Base-by-base conservation (phyloP, 2,329 filamentous ascomycete species). In the Xylaria sp. region DNA sequence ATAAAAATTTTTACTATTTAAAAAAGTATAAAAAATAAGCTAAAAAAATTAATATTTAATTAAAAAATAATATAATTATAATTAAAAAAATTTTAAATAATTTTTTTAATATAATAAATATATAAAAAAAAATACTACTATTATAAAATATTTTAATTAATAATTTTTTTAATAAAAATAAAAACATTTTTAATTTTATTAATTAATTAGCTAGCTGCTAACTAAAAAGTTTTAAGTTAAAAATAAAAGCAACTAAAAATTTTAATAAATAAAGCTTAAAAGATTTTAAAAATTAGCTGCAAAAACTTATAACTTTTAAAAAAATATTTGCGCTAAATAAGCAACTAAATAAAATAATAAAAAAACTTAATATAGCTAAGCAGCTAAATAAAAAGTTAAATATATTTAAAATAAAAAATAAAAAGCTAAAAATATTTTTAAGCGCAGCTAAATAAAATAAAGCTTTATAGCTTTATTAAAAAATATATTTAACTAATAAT, bases 401-500 rank as follows among this genome's bases (percentile, higher is more conserved):
- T 21, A 3, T 23, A 23, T 9, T 42, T 27, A 42, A 57, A 12
- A 3, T 25, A 42, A 25, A 57, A 40, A 57, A 18, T 25, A 25
- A 40, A 18, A 18, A 25, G 3, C 1, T 25, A 18, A 57, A 25
- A 16, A 23, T 55, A 40, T n/a, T n/a, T n/a, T n/a, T n/a, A n/a
- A n/a, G n/a, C n/a, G n/a, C n/a, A n/a, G n/a, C n/a, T n/a, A n/a
- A n/a, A n/a, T n/a, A n/a, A n/a, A n/a, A n/a, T n/a, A n/a, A n/a
- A n/a, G n/a, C n/a, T n/a, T n/a, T n/a, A n/a, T n/a, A n/a, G n/a
- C n/a, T n/a, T n/a, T n/a, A 42, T 18, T 27, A 27, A 42, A 42
- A 57, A 57, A 21, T 53, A 32, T 8, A 53, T 32, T 53, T 53
- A 53, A 32, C 13, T 32, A 53, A 53, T 47, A 42, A 3, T 42